Evolutionary conservation across 2,329 filamentous ascomycete genomes (phyloP).

Genomic region (Alternaria solani): DNA sequence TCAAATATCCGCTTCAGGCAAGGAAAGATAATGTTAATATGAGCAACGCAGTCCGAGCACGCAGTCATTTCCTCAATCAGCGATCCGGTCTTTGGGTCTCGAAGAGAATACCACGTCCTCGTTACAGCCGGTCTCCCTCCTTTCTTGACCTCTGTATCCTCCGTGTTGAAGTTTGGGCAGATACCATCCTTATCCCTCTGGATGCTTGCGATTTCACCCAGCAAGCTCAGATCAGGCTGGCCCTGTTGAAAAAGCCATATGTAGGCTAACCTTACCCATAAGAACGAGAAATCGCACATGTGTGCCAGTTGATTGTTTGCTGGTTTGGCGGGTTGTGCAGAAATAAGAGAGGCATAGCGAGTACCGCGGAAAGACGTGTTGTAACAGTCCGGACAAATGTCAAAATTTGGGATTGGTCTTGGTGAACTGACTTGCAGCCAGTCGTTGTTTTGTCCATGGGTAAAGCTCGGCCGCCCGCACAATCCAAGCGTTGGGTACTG

Average conservation of each 20-base stretch:
- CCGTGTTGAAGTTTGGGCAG: slow-evolving; percentile 27
- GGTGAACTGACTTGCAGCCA: slow-evolving; percentile 26
- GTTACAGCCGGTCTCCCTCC: slow-evolving; percentile 21
- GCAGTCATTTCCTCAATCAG: slow-evolving; percentile 30
- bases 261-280: slow-evolving; percentile 27
- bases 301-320: slow-evolving; percentile 2
- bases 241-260: slow-evolving; percentile 24
- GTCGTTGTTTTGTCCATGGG: slow-evolving; percentile 15
- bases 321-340: slow-evolving; percentile 17
- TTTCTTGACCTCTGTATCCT: slow-evolving; percentile 20
- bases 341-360: slow-evolving; percentile 21
- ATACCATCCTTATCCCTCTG: slow-evolving; percentile 22
- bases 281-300: slow-evolving; percentile 24
- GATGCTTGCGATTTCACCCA: slow-evolving; percentile 21
- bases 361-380: slow-evolving; percentile 27
- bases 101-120: slow-evolving; percentile 29
- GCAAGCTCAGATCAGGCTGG: slow-evolving; percentile 20
- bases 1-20: slow-evolving; percentile 23
- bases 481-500: slow-evolving; percentile 10
- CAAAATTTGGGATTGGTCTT: slow-evolving; percentile 18
- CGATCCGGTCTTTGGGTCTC: slow-evolving; percentile 18
- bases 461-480: slow-evolving; percentile 19
- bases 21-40: slow-evolving; percentile 24
- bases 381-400: slow-evolving; percentile 32
- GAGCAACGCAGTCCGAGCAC: slow-evolving; percentile 28